Percentiles rank a stretch among this genome's conserved stretches.
These are phyloP conservation scores for Curvularia sp. DNA, from an alignment of 2,329 filamentous ascomycete species.

Conservation along the genomic window DNA sequence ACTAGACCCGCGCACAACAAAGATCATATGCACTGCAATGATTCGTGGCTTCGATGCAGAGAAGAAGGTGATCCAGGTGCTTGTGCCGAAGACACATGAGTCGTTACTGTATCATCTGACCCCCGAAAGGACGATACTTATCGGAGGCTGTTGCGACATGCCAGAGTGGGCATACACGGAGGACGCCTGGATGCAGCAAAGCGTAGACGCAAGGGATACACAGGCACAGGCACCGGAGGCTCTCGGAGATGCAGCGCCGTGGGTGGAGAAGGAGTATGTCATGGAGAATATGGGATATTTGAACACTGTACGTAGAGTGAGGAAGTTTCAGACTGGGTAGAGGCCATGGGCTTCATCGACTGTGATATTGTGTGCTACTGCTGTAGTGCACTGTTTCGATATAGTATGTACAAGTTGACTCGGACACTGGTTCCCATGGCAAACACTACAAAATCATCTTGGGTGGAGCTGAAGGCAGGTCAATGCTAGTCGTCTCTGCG, in stretches of 20 bases:
- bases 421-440: conserved; percentile 11
- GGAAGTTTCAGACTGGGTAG: conserved; percentile 37
- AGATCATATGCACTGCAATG: conserved; percentile 69
- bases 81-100: conserved; percentile 64
- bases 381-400: conserved; percentile 10
- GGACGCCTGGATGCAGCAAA: conserved; percentile 27
- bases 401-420: conserved; percentile 24
- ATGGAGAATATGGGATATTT: conserved; percentile 43
- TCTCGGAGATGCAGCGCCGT: conserved; percentile 11
- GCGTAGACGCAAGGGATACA: background rate
- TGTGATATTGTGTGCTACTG: conserved; percentile 15
- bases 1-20: conserved; percentile 66
- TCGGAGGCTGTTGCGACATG: conserved; percentile 41
- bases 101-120: conserved; percentile 26
- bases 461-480: conserved; percentile 40
- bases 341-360: conserved; percentile 1
- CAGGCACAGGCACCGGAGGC: background rate
- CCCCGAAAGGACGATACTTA: conserved; percentile 41
- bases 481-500: conserved; percentile 16
- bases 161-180: conserved; percentile 49
- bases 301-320: conserved; percentile 36
- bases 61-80: conserved; percentile 64
- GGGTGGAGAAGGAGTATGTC: conserved; percentile 30
- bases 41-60: conserved; percentile 71
- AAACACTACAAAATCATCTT: conserved; percentile 45